phyloP scores from a whole-genome alignment of 208 protist genomes.

The Wallacemonas sp. region DNA sequence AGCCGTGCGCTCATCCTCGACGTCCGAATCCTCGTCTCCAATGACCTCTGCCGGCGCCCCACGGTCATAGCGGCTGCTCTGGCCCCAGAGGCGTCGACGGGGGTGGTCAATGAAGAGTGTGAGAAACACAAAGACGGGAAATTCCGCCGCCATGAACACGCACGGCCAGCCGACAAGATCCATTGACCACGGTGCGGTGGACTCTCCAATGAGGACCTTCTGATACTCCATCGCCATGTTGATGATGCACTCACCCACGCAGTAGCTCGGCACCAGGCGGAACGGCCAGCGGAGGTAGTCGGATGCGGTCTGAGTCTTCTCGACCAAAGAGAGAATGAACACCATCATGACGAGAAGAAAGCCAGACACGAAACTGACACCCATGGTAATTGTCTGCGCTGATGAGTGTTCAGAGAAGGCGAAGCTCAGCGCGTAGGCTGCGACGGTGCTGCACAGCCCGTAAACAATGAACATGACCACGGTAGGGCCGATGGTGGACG shows the following conservation, averaged over 20 bases:
- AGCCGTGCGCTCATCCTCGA: constrained; percentile 25
- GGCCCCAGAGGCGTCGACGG: constrained; percentile 12
- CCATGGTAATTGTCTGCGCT: constrained; percentile 38
- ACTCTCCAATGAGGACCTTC: constrained; percentile 1
- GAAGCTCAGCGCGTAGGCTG: constrained; percentile 31
- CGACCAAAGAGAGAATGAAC: constrained; percentile 30
- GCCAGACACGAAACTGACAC: constrained; percentile 38
- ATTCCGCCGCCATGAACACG: constrained; percentile 31
- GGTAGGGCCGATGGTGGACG: constrained; percentile 21
- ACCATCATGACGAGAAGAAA: constrained; percentile 45
- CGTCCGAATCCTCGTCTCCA: constrained; percentile 28
- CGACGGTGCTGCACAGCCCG: constrained; percentile 24
- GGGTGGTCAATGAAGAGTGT: constrained; percentile 44
- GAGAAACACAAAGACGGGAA: constrained; percentile 29
- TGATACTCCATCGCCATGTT: constrained; percentile 27
- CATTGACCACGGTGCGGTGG: constrained; percentile 12
- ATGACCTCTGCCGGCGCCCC: constrained; percentile 17
- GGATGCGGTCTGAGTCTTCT: constrained; percentile 22
- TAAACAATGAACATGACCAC: constrained; percentile 37
- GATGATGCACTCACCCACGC: constrained; percentile 53
- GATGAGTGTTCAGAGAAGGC: constrained; percentile 31
- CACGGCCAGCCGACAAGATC: constrained; percentile 26
- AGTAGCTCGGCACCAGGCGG: constrained; percentile 45
- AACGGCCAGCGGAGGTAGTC: constrained; percentile 30
- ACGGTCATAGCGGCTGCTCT: constrained; percentile 12